Evolutionary conservation across 768 basidiomycete species (phyloP), one percentile per base, ranked within the genome.

Genomic region (Tubosaeta sp.): DNA sequence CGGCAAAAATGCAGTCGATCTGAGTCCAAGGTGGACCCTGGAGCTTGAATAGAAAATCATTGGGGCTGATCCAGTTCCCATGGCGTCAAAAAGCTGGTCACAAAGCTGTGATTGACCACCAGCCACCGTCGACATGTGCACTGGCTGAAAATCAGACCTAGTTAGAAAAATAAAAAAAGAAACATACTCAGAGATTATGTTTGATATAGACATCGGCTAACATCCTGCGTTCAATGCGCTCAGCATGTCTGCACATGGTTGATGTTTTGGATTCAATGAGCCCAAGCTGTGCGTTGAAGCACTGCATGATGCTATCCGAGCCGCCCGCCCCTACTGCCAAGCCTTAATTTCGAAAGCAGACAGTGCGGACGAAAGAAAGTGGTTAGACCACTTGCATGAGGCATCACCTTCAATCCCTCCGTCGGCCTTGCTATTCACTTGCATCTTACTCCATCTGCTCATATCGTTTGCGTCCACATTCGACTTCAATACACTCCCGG

Each of bases 361-460:
- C 46, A 57, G 52, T 34, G 50, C 55, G 54, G 58, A 46, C 49
- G 35, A 41, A 27, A n/a, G 7, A 31, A 43, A 41, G 33, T 14
- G 33, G 33, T 34, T 22, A 39, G 17, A 9, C 14, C 6, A 8
- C 22, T 26, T 19, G 31, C 17, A 64, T 64, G 61, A n/a, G 44
- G n/a, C 45, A n/a, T 37, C 56, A 51, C 29, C 35, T 50, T 19
- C n/a, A 7, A 14, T 16, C 29, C 31, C 35, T 48, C 37, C 48
- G 29, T 47, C 59, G 37, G 22, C 32, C 22, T 11, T 29, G 11
- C 22, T 41, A 46, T 44, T 43, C 43, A 46, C 16, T 5, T 22
- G 12, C 45, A 12, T 34, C 43, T 41, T 34, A 9, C n/a, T 50
- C 47, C 19, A 35, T 51, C 53, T 37, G 41, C 51, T 43, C 34